Evolutionary conservation across 2,329 filamentous ascomycete species (phyloP), one percentile per base, ranked within the genome.

Genomic region (Pseudopyricularia cyperi): DNA sequence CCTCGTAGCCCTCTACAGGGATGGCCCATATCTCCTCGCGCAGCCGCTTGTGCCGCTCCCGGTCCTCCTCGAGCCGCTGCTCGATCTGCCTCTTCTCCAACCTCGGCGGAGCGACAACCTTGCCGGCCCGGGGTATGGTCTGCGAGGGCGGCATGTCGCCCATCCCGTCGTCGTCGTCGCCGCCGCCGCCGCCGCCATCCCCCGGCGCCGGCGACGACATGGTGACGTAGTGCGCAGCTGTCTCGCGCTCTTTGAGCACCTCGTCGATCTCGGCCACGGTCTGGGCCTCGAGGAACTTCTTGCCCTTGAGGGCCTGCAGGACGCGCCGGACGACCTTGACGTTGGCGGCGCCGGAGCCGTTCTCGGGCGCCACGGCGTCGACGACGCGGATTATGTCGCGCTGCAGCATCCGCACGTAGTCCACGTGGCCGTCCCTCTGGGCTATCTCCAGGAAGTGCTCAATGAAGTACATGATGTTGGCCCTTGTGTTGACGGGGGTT

Each of bases 401-500:
- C 68, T 95, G 87, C 70, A 98, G 87, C 89, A 97, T 96, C 50
- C 85, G 81, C 28, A 96, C 82, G 63, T 95, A 98, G 56, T 88
- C 83, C 51, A 78, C 70, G 59, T 93, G 83, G 56, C 82, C 79
- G 58, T 89, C 87, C 58, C 82, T 85, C 56, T 80, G 77, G 22
- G 89, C 87, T 69, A 89, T 76, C 64, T 97, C 91, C 64, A 94
- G 87, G 59, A 98, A 87, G 59, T 91, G 86, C 63, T 97, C 91
- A 63, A 98, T 85, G 68, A 98, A 98, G 69, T 95, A 98, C 86
- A 98, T 95, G 66, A 98, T 97, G 65, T 98, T 98, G 54, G 93
- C 94, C 55, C 91, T 79, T 50, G 85, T 95, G 68, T 98, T 98
- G 86, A 98, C 95, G 58, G 87, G 91, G 59, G 88, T 95, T 79